These are phyloP conservation scores for Scenedesmus sp. DNA, from an alignment of 163 green algal species.

Conservation along the genomic window DNA sequence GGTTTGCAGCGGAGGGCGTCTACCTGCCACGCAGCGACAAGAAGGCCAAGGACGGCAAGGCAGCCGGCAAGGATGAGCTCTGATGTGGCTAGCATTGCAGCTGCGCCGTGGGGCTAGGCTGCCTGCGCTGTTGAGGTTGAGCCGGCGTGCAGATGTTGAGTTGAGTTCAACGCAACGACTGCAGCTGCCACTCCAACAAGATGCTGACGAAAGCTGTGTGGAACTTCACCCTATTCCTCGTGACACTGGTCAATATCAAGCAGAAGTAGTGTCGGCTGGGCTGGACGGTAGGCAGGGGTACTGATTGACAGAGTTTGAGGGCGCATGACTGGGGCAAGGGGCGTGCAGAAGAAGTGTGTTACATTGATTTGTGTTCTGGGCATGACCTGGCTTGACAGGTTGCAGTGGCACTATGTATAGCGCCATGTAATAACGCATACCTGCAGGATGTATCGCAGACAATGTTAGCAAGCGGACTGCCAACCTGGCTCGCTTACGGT, in stretches of 20 bases:
- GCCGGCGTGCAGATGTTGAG: too few relatives aligned
- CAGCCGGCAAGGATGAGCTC: slow-evolving; percentile 51
- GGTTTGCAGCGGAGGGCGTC: slow-evolving; percentile 88
- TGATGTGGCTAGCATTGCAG: slow-evolving; percentile 37
- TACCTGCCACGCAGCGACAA: slow-evolving; percentile 75
- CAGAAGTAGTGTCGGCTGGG: background rate
- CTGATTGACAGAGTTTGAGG: background rate
- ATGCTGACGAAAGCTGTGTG: too few relatives aligned
- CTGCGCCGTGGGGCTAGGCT: background rate
- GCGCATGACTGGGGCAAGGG: background rate
- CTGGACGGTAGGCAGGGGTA: background rate
- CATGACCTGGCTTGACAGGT: too few relatives aligned
- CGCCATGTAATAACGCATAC: too few relatives aligned
- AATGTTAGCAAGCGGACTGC: too few relatives aligned
- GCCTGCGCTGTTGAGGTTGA: background rate
- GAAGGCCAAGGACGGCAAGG: slow-evolving; percentile 4
- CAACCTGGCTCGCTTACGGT: too few relatives aligned
- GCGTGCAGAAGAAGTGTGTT: background rate
- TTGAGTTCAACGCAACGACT: too few relatives aligned
- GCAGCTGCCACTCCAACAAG: too few relatives aligned
- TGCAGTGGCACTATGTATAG: too few relatives aligned
- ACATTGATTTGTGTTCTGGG: too few relatives aligned
- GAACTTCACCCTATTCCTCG: background rate
- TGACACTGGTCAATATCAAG: background rate
- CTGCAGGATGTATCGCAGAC: too few relatives aligned